A percentile compares a stretch with the other conserved stretches of the same genome.
These are phyloP conservation scores for Cladosporium sp. DNA, from an alignment of 2,329 filamentous ascomycete species.

Conservation along the genomic window DNA sequence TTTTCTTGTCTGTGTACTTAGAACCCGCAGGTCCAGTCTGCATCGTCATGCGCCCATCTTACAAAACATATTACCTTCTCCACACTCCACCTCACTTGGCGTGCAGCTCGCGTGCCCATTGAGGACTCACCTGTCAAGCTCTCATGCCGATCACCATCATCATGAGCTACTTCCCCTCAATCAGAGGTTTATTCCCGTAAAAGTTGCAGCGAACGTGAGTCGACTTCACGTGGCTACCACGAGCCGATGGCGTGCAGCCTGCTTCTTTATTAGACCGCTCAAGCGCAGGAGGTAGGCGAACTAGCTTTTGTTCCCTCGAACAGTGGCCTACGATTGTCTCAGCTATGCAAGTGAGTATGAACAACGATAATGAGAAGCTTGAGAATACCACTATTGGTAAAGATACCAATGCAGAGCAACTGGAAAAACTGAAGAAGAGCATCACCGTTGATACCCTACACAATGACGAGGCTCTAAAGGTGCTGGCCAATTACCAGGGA, in stretches of 20 bases:
- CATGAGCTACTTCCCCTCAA: constrained; percentile 8
- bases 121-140: not conserved
- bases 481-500: constrained; percentile 15
- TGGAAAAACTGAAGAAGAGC: constrained; percentile 13
- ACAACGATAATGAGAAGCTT: not conserved
- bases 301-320: too few species aligned
- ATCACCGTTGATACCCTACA: constrained; percentile 16
- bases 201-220: not conserved
- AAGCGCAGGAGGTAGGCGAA: too few species aligned
- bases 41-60: too few species aligned
- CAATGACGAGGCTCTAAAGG: constrained; percentile 15
- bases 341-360: too few species aligned
- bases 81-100: constrained; percentile 2
- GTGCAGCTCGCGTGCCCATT: not conserved
- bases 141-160: constrained; percentile 4
- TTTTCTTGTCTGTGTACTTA: not conserved
- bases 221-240: constrained; percentile 5
- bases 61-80: not conserved
- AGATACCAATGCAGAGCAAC: constrained; percentile 2
- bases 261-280: too few species aligned
- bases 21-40: not conserved
- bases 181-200: constrained; percentile 1
- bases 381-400: not conserved
- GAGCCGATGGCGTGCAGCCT: not conserved
- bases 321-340: too few species aligned